Evolutionary conservation across 345 rosid species (phyloP).

Genomic region (Eucalyptus camaldulensis): DNA sequence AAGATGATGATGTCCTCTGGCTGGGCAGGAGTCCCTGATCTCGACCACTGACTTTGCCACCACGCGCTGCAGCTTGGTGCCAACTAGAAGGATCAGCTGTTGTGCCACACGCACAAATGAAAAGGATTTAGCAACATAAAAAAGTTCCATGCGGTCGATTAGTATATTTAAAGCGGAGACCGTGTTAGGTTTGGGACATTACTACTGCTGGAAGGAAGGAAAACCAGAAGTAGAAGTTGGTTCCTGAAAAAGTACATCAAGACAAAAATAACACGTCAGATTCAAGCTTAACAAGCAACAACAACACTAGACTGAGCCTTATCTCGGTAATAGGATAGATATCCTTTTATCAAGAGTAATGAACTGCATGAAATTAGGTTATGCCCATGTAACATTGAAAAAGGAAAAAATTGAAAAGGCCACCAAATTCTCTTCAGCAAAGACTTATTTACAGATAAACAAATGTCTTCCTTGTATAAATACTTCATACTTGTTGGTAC

Average conservation of each 20-base stretch:
- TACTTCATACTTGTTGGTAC: neutral
- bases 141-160: neutral
- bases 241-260: conserved; percentile 20
- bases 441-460: neutral
- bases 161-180: neutral
- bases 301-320: neutral
- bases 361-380: neutral
- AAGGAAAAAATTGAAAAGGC: neutral
- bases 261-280: neutral
- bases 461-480: neutral
- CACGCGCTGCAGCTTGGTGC: conserved; percentile 49
- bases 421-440: neutral
- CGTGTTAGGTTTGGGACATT: conserved; percentile 1
- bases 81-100: conserved; percentile 44
- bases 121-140: neutral
- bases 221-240: conserved; percentile 43
- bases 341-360: neutral
- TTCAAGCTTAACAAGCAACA: neutral
- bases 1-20: conserved; percentile 9
- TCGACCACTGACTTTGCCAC: conserved; percentile 56
- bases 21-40: conserved; percentile 15
- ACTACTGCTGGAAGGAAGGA: conserved; percentile 59
- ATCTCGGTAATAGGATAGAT: neutral
- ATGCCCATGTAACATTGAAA: neutral
- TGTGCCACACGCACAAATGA: neutral